phyloP scores from a whole-genome alignment of 495 filamentous ascomycete genomes.

The Astrothelium macrocarpum region DNA sequence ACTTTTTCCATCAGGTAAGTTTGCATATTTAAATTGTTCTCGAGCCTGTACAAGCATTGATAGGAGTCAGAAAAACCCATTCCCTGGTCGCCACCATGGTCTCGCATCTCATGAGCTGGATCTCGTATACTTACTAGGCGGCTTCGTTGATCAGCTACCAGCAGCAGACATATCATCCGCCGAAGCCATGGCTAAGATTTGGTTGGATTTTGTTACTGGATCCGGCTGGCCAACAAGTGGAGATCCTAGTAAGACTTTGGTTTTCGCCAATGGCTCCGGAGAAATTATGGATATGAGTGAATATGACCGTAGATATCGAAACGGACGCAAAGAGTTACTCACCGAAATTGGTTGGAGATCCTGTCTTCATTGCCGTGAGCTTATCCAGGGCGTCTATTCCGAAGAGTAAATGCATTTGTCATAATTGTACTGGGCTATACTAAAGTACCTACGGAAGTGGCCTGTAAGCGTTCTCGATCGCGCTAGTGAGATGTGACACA shows the following conservation, averaged over 20 bases:
- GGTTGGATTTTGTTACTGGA: slow-evolving; percentile 1
- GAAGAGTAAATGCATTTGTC: slow-evolving; percentile 17
- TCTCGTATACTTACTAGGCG: slow-evolving; percentile 10
- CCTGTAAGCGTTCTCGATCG: no score
- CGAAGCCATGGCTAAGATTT: slow-evolving; percentile 10
- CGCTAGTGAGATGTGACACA: no score
- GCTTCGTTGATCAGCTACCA: background rate
- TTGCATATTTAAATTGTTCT: slow-evolving; percentile 11
- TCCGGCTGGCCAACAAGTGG: background rate
- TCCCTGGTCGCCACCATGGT: background rate
- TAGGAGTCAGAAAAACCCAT: slow-evolving; percentile 8
- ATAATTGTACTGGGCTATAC: no score
- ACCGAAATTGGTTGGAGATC: background rate
- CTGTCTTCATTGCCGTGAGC: background rate
- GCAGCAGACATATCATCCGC: background rate
- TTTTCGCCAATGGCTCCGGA: background rate
- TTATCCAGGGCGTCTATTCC: background rate
- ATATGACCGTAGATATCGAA: background rate
- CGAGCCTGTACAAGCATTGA: background rate
- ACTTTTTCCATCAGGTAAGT: background rate
- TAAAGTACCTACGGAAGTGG: no score
- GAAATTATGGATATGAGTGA: background rate
- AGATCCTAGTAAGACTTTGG: background rate
- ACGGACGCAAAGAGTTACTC: background rate
- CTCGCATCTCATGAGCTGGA: slow-evolving; percentile 16